Evolutionary conservation across 192 early-diverging fungal species (phyloP), one percentile per base, ranked within the genome.

Genomic region (Entomortierella beljakovae): DNA sequence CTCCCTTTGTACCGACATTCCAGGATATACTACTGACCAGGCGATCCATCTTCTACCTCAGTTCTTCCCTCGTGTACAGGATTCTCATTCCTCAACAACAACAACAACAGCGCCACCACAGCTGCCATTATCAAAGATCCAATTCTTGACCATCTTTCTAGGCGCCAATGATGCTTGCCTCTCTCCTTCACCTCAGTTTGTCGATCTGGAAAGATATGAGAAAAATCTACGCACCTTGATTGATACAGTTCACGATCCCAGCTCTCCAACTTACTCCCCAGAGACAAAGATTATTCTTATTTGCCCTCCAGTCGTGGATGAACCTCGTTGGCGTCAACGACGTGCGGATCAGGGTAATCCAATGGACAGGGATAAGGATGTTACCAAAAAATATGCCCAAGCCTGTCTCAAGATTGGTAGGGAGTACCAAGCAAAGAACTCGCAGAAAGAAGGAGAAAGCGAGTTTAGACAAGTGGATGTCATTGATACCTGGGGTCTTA

Each of bases 151-250:
- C n/a, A 68, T 97, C 25, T 94, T 93, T 56, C 86, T 94, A 57
- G 96, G 96, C 25, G 88, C 96, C 7, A 95, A 96, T 71, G 96
- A 97, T 73, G 87, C 93, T 0, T 85, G 83, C 0, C 51, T 89
- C 26, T 71, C 70, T 2, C 63, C 58, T 8, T 80, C 81, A 4
- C 29, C 61, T 1, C 90, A 92, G 55, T 88, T 90, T 62, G 89
- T 94, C 1, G 74, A 89, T 1, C n/a, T 95, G n/a, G 63, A 72
- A 0, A 46, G 80, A 4, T 97, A 88, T 64, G 70, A 76, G 3
- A 25, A 68, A 16, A 94, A 97, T 61, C 35, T 95, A n/a, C 74
- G 76, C 29, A 63, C 73, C 7, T 73, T 96, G 53, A 81, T 94
- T n/a, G 57, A 80, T 1, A 72, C 85, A 29, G 61, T 94, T 20